Conservation (phyloP, 805 yeast genomes). For the Candida morakotiae region DNA sequence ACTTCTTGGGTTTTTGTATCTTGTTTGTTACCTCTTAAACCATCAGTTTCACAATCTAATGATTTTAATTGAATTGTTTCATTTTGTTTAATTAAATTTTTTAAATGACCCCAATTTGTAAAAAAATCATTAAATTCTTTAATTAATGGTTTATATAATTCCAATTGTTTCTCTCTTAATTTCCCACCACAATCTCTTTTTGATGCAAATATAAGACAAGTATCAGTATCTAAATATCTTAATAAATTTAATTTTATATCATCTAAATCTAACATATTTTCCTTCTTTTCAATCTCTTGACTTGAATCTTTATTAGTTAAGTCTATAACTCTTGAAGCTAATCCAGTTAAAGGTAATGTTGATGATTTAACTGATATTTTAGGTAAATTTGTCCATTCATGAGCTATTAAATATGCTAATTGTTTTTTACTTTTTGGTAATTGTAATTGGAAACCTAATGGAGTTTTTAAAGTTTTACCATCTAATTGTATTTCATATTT, state of each 20-base stretch:
- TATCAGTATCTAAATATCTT: slow-evolving; percentile 91
- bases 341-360: slow-evolving; percentile 80
- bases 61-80: slow-evolving; percentile 41
- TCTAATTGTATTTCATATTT: slow-evolving; percentile 62
- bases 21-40: slow-evolving; percentile 80
- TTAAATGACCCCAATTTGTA: slow-evolving; percentile 32
- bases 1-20: slow-evolving; percentile 51
- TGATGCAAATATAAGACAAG: slow-evolving; percentile 84
- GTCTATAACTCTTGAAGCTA: slow-evolving; percentile 85
- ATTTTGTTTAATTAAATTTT: slow-evolving; percentile 20
- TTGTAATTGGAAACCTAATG: slow-evolving; percentile 66
- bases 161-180: slow-evolving; percentile 75
- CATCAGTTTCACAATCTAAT: slow-evolving; percentile 79
- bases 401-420: slow-evolving; percentile 71
- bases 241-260: slow-evolving; percentile 58
- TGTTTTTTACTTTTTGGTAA: slow-evolving; percentile 57
- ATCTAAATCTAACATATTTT: slow-evolving; percentile 45
- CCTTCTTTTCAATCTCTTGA: slow-evolving; percentile 21
- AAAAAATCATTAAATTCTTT: slow-evolving; percentile 59
- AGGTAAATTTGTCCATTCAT: slow-evolving; percentile 84
- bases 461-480: slow-evolving; percentile 75
- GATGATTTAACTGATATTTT: slow-evolving; percentile 66
- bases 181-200: slow-evolving; percentile 75
- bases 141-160: slow-evolving; percentile 71
- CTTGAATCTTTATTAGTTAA: slow-evolving; percentile 34